Evolutionary conservation across 148 eudicot genomes (phyloP).

Genomic region (Drosera capensis): DNA sequence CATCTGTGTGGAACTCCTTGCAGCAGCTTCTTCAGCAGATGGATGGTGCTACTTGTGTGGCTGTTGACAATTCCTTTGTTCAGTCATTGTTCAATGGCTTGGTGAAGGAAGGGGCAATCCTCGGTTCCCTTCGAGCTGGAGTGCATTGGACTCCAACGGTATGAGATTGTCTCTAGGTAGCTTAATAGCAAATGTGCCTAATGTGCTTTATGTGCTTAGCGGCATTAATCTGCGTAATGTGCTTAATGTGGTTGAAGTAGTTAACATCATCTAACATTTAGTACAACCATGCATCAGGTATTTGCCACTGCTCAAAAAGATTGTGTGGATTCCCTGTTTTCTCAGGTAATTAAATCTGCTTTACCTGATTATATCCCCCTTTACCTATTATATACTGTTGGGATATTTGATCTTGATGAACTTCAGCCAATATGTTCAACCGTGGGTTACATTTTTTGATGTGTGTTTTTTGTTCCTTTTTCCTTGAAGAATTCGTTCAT

Average conservation of each 20-base stretch:
- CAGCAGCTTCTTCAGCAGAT: slow-evolving; percentile 69
- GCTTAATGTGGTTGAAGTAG: no score
- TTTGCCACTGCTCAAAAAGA: slow-evolving; percentile 93
- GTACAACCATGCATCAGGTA: slow-evolving; percentile 29
- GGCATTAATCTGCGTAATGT: no score
- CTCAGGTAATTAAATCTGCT: slow-evolving; percentile 40
- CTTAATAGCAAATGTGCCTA: background rate
- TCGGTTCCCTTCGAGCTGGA: slow-evolving; percentile 96
- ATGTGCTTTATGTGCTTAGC: background rate
- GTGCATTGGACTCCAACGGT: slow-evolving; percentile 96
- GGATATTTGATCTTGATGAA: background rate
- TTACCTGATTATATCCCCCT: background rate
- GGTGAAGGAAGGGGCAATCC: slow-evolving; percentile 71
- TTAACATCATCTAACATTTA: background rate
- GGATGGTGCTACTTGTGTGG: slow-evolving; percentile 87
- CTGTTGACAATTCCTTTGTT: slow-evolving; percentile 78
- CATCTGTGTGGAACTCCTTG: slow-evolving; percentile 78
- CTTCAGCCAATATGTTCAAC: background rate
- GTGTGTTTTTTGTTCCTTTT: slow-evolving; percentile 5
- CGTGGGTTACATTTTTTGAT: background rate
- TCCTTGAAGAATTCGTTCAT: slow-evolving; percentile 77
- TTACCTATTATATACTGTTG: background rate
- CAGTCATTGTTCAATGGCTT: slow-evolving; percentile 74
- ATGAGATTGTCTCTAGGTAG: slow-evolving; percentile 8
- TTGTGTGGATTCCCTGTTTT: slow-evolving; percentile 79